Evolutionary conservation across 1,139 yeast genomes (phyloP).

Genomic region (Taiozyma sp.): DNA sequence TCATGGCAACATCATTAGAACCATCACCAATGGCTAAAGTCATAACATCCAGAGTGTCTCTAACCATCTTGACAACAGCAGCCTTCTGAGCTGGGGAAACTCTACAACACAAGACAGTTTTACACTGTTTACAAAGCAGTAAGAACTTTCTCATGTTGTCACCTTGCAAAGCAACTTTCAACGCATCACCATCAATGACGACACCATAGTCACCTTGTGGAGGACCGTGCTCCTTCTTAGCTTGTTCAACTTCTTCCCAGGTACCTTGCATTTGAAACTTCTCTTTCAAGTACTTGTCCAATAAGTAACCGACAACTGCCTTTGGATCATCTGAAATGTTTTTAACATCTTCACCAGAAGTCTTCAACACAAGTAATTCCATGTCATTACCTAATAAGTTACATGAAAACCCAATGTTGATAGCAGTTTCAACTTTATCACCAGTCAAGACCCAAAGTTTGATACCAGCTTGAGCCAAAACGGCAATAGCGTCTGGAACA

Average conservation of each 20-base stretch:
- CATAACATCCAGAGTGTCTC: conserved; percentile 74
- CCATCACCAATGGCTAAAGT: conserved; percentile 97
- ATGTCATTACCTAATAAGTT: conserved; percentile 80
- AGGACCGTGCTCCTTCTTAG: conserved; percentile 67
- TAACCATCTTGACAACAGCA: conserved; percentile 86
- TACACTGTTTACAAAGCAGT: conserved; percentile 86
- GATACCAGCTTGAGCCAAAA: conserved; percentile 85
- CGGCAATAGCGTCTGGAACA: conserved; percentile 88
- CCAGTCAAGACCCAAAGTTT: conserved; percentile 97
- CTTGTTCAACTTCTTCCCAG: conserved; percentile 47
- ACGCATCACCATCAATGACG: conserved; percentile 89
- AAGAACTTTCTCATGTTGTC: conserved; percentile 64
- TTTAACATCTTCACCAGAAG: conserved; percentile 32
- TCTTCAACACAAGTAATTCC: conserved; percentile 71
- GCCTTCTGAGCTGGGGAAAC: conserved; percentile 98
- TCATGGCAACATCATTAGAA: conserved; percentile 98
- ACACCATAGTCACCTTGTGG: conserved; percentile 78
- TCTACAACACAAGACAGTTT: conserved; percentile 90
- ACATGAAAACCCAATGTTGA: conserved; percentile 95
- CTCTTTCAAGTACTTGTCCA: conserved; percentile 52
- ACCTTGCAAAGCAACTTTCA: conserved; percentile 63
- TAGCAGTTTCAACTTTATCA: conserved; percentile 96
- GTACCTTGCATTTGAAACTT: conserved; percentile 65
- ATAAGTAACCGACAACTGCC: conserved; percentile 46
- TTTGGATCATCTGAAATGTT: conserved; percentile 30